Percentiles rank a stretch among this genome's conserved stretches.
Evolutionary conservation across 2,329 filamentous ascomycete species (phyloP).

Genomic region (Fusarium protoensiforme): DNA sequence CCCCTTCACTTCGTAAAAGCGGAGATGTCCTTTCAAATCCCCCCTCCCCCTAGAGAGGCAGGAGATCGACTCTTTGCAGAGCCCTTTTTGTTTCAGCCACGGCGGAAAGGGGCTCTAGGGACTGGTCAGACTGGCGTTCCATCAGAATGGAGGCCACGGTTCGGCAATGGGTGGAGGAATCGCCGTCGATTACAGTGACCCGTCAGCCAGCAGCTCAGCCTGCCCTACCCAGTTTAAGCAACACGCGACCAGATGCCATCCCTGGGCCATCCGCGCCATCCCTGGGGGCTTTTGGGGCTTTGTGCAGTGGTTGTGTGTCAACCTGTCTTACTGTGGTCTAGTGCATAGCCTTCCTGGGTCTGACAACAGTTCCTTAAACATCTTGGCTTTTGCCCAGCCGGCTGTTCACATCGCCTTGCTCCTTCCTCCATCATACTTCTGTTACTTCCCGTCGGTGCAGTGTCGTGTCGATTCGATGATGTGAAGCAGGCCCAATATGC

Average conservation of each 20-base stretch:
- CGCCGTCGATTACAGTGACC: not conserved
- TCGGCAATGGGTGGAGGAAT: not conserved
- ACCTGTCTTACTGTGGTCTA: slow-evolving; percentile 31
- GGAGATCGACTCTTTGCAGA: slow-evolving; percentile 12
- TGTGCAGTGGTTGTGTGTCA: slow-evolving; percentile 31
- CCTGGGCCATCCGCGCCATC: slow-evolving; percentile 17
- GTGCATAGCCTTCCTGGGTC: slow-evolving; percentile 16
- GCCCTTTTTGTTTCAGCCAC: slow-evolving; percentile 23
- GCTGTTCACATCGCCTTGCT: slow-evolving; percentile 9
- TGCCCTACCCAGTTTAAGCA: slow-evolving; percentile 1
- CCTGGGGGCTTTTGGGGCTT: slow-evolving; percentile 12
- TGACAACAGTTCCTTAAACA: slow-evolving; percentile 28
- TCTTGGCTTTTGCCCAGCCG: slow-evolving; percentile 37
- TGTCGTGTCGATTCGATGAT: slow-evolving; percentile 15
- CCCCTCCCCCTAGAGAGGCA: slow-evolving; percentile 3
- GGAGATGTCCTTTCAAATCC: not conserved
- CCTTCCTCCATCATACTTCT: slow-evolving; percentile 9
- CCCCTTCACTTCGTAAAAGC: slow-evolving; percentile 28
- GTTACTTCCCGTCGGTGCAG: not conserved
- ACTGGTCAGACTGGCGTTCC: not conserved
- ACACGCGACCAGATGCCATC: slow-evolving; percentile 39
- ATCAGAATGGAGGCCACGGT: not conserved
- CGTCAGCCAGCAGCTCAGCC: not conserved
- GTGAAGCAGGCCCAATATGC: slow-evolving; percentile 36
- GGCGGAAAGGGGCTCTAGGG: slow-evolving; percentile 15